Base-by-base conservation (phyloP, 768 basidiomycete species). In the Cystobasidium tubakii region DNA sequence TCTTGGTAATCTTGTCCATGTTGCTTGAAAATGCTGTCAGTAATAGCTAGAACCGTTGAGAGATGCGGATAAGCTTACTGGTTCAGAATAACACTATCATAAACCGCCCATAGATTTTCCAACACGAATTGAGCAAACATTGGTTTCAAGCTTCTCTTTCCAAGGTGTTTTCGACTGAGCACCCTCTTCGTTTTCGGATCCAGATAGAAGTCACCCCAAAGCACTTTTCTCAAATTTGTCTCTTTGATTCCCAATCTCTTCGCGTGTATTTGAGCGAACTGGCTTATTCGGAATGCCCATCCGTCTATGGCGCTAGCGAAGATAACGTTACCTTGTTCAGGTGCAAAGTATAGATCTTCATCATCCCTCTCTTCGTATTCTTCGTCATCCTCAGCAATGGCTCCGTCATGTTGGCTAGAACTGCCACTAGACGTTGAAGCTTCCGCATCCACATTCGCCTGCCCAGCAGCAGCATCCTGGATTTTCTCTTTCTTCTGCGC, bases 181-280 rank as follows among this genome's bases (percentile, higher is more conserved):
- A 98, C 90, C 77, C 87, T 86, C 82, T 96, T 98, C 54, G 90
- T 90, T 83, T 97, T 98, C 0, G 95, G 91, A 81, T 98, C 96
- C 65, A 98, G 85, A 82, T 90, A 99, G 80, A 88, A 98, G 81
- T 98, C 96, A 1, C 96, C 96, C 96, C 96, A 99, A 6, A 99
- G 84, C 10, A 92, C 92, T 64, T 87, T 85, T 73, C 90, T 85
- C 43, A 99, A 83, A 79, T 90, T 94, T 4, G 84, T 84, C 82
- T 97, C 95, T 80, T 90, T 90, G 79, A 98, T 89, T 31, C 91
- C 90, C 15, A 99, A 85, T 81, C 95, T 97, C 44, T 86, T 84
- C 0, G 91, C 89, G 81, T 93, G 98, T 10, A 98, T 83, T 79
- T 93, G 88, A 0, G 96, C 92, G 78, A 99, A 99, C 80, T 91